Base-by-base conservation (phyloP, 2,329 filamentous ascomycete species). In the Alternaria gansuensis region DNA sequence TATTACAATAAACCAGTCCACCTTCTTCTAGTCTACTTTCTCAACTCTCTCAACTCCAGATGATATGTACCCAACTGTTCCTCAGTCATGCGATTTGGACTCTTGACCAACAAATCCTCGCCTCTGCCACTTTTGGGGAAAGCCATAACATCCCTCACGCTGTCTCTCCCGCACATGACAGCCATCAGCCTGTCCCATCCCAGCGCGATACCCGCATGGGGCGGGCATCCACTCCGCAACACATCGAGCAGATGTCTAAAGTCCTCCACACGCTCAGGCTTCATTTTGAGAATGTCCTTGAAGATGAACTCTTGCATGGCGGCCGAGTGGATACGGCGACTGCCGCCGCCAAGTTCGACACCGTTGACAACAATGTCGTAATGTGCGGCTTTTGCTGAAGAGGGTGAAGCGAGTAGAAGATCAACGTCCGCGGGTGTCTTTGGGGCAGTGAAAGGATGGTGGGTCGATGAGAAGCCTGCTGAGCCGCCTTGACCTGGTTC, bases 331-430 rank as follows among this genome's bases (percentile, higher is more conserved):
- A 98, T 97, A 84, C 95, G 91, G 13, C 92, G 87, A 75, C 91
- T 96, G 33, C 95, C 96, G 10, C 95, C 95, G 26, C 95, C 95
- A 2, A 99, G 85, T 78, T 99, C 95, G 5, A 97, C 87, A 4
- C 95, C 95, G 74, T 99, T 99, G 68, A 98, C 86, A 0, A 99
- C 94, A 13, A 99, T 87, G 70, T 99, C 95, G 79, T 97, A 99
- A 74, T 97, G 93, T 69, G 96, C 94, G 3, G 90, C 96, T 67
- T 85, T 86, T 1, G 87, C 92, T 45, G 83, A 78, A 0, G 92
- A 82, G 0, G 95, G 94, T 39, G 93, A 83, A 0, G 83, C 88
- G 36, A 88, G 82, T 1, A 98, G 85, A 0, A 92, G 78, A 37
- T 92, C 88, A 14, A 96, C 85, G 73, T 98, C 93, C 4, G 82